phyloP scores from a whole-genome alignment of 75 land plant species.

The Picea sitchensis region DNA sequence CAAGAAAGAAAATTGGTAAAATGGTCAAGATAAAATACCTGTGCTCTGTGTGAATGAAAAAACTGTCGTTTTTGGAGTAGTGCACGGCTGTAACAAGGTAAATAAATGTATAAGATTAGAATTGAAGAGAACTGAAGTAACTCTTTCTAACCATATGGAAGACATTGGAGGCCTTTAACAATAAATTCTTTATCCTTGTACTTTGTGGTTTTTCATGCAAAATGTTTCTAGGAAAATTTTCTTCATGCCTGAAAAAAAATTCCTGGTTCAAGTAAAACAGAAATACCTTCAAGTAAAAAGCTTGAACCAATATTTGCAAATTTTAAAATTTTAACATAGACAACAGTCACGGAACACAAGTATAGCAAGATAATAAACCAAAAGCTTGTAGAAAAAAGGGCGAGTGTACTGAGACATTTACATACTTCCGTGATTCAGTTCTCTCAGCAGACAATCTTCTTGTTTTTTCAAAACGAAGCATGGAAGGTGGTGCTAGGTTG shows the following conservation, averaged over 20 bases:
- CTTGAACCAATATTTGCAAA: too few relatives aligned
- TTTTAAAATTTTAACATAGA: too few relatives aligned
- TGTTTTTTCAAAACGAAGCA: conserved; percentile 61
- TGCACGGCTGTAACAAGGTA: conserved; percentile 43
- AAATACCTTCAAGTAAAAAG: too few relatives aligned
- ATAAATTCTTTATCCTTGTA: neutral
- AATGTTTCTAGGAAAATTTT: too few relatives aligned
- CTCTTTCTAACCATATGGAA: neutral
- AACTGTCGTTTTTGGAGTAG: conserved; percentile 74
- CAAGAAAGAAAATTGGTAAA: too few relatives aligned
- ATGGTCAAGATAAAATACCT: conserved; percentile 35
- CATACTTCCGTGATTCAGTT: conserved; percentile 62
- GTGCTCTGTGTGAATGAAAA: conserved; percentile 92
- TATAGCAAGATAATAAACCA: too few relatives aligned
- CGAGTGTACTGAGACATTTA: neutral
- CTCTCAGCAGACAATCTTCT: conserved; percentile 68
- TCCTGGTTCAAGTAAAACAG: too few relatives aligned
- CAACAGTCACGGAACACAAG: too few relatives aligned
- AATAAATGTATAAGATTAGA: conserved; percentile 12
- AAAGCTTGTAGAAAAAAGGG: too few relatives aligned
- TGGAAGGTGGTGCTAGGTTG: conserved; percentile 27
- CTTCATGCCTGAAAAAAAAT: too few relatives aligned
- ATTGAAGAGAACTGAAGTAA: neutral
- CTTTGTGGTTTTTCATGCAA: too few relatives aligned
- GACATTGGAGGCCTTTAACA: neutral